Percentiles rank a stretch among this genome's conserved stretches.
These are phyloP conservation scores for Macrolepiota dolichaula DNA, from an alignment of 768 basidiomycete genomes.

Conservation along the genomic window DNA sequence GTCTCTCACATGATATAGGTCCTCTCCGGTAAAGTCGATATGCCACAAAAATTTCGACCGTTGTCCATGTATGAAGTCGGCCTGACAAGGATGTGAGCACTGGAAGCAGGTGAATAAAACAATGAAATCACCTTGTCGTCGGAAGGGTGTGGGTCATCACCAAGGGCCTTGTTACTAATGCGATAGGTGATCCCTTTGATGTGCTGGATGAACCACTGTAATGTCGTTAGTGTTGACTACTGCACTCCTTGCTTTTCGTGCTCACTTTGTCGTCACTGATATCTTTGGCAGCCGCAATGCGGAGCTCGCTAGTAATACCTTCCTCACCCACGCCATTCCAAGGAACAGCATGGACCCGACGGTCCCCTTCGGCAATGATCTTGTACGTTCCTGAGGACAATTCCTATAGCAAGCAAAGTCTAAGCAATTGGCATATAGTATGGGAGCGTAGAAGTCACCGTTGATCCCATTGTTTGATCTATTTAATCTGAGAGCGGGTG, in stretches of 20 bases:
- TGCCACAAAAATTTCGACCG: neutral
- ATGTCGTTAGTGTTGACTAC: neutral
- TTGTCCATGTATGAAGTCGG: neutral
- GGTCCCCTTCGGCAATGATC: neutral
- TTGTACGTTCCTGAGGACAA: neutral
- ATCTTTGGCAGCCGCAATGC: neutral
- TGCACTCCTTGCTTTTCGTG: neutral
- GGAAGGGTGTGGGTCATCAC: neutral
- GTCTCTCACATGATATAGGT: neutral
- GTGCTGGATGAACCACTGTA: neutral
- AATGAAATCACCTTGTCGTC: neutral
- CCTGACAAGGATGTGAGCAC: neutral
- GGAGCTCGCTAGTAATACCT: neutral
- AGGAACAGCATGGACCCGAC: neutral
- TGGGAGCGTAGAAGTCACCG: neutral
- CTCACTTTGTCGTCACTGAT: neutral
- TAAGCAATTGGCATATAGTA: neutral
- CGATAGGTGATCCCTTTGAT: neutral
- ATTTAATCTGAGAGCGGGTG: neutral
- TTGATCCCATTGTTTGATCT: too few relatives aligned
- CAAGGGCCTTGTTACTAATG: neutral
- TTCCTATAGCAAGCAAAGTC: neutral
- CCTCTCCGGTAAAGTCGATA: neutral
- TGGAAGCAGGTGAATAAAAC: neutral
- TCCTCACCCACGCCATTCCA: too few relatives aligned